Conservation (phyloP, 202 grass and related monocot species). For the Tripidium arundinaceum region DNA sequence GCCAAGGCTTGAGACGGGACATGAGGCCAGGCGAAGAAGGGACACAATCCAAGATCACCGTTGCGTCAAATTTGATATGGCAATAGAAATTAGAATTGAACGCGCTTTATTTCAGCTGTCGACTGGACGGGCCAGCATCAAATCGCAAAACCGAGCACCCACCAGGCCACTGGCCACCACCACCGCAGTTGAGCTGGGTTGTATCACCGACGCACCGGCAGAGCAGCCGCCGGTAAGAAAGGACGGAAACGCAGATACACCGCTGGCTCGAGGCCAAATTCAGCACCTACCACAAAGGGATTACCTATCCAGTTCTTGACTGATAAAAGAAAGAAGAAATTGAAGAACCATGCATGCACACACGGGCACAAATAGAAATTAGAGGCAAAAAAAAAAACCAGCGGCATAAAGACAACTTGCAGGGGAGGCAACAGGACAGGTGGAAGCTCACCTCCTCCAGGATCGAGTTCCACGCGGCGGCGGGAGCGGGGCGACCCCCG, state of each 20-base stretch:
- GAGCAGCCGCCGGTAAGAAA: not conserved
- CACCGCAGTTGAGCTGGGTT: no score
- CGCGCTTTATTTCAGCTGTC: not conserved
- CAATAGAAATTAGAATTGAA: not conserved
- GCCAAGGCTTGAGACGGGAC: not conserved
- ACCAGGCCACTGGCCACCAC: not conserved
- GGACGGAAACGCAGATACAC: not conserved
- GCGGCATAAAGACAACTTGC: not conserved
- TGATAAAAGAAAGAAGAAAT: not conserved
- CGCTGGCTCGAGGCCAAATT: not conserved
- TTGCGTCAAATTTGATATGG: not conserved
- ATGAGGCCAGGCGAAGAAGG: not conserved
- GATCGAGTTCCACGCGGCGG: not conserved
- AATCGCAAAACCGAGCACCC: not conserved
- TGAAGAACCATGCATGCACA: not conserved
- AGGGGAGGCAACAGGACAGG: not conserved
- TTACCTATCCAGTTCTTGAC: not conserved
- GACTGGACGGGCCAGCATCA: not conserved
- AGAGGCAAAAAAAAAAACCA: not conserved
- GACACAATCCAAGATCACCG: not conserved
- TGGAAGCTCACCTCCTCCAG: constrained; percentile 13
- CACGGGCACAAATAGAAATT: not conserved
- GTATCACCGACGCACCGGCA: not conserved
- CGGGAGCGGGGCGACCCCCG: not conserved
- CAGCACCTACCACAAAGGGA: not conserved